These are phyloP conservation scores for Pleurotus platypus DNA, from an alignment of 768 basidiomycete species.

Conservation along the genomic window DNA sequence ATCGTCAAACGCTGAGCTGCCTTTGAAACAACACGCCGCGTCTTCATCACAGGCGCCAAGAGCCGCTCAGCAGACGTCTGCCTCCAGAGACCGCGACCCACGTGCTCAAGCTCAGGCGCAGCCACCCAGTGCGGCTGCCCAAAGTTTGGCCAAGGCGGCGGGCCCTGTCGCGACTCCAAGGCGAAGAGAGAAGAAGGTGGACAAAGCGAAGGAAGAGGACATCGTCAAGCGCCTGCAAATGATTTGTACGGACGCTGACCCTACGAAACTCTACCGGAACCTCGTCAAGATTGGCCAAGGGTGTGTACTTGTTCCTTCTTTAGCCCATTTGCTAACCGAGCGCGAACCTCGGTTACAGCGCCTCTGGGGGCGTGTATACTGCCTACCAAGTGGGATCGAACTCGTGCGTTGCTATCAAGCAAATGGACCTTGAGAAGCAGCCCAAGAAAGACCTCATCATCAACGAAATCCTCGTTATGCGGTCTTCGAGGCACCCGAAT, in stretches of 20 bases:
- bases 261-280: conserved; percentile 87
- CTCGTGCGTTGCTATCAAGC: conserved; percentile 95
- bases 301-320: conserved; percentile 40
- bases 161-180: conserved; percentile 72
- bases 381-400: conserved; percentile 97
- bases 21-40: conserved; percentile 36
- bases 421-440: conserved; percentile 99
- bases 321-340: background rate
- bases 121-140: conserved; percentile 59
- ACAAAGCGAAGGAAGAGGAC: conserved; percentile 79
- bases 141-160: conserved; percentile 61
- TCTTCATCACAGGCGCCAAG: background rate
- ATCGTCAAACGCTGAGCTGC: conserved; percentile 44
- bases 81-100: conserved; percentile 34
- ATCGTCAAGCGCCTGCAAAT: conserved; percentile 87
- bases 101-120: conserved; percentile 37
- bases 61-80: conserved; percentile 1
- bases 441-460: conserved; percentile 99
- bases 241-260: conserved; percentile 98
- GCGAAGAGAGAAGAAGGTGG: conserved; percentile 83
- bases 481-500: conserved; percentile 93
- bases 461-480: conserved; percentile 99
- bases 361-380: conserved; percentile 97
- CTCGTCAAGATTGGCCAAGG: conserved; percentile 98
- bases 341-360: conserved; percentile 41